These are phyloP conservation scores for Clarireedia monteithiana DNA, from an alignment of 2,329 filamentous ascomycete species.

Conservation along the genomic window DNA sequence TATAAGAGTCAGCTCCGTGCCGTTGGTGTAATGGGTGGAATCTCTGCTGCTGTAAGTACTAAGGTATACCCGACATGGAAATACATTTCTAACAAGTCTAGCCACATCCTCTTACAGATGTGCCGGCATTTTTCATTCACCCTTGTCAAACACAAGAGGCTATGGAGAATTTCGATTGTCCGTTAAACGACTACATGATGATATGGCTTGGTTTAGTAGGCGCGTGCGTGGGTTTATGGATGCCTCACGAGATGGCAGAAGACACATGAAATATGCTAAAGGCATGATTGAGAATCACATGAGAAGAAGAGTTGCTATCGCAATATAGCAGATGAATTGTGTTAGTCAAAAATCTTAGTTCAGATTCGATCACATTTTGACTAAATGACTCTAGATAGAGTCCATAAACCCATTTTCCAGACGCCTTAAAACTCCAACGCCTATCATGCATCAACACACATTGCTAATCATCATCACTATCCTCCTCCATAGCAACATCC, in stretches of 20 bases:
- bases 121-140: slow-evolving; percentile 84
- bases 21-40: slow-evolving; percentile 60
- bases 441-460: slow-evolving; percentile 12
- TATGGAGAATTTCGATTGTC: slow-evolving; percentile 56
- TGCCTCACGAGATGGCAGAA: slow-evolving; percentile 59
- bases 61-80: background rate
- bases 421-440: slow-evolving; percentile 20
- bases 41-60: slow-evolving; percentile 65
- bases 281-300: slow-evolving; percentile 2
- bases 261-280: background rate
- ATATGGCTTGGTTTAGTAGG: slow-evolving; percentile 87
- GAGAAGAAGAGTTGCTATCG: slow-evolving; percentile 10
- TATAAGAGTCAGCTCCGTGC: slow-evolving; percentile 54
- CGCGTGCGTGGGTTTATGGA: slow-evolving; percentile 67
- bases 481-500: slow-evolving; percentile 51
- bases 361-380: background rate
- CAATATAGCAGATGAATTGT: background rate
- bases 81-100: slow-evolving; percentile 11
- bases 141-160: slow-evolving; percentile 83
- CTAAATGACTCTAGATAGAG: background rate
- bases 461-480: slow-evolving; percentile 31
- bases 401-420: background rate
- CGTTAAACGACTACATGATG: slow-evolving; percentile 66
- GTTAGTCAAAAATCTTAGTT: background rate
- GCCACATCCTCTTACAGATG: slow-evolving; percentile 66